These are phyloP conservation scores for Ashbya aceris DNA, from an alignment of 1,139 yeast species.

Conservation along the genomic window DNA sequence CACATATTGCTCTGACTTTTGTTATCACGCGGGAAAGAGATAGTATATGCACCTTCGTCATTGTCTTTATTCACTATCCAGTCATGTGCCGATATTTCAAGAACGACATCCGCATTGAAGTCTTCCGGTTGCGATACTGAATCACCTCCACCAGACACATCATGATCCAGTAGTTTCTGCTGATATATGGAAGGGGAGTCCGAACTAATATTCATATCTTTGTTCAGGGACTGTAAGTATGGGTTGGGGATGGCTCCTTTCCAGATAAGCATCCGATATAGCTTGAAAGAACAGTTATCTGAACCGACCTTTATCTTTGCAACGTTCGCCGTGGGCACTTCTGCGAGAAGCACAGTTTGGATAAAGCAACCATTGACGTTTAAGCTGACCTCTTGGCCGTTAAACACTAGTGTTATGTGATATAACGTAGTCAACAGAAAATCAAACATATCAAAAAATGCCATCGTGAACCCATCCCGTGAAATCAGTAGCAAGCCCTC, in stretches of 20 bases:
- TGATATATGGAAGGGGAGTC: not conserved
- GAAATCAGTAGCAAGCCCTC: constrained; percentile 22
- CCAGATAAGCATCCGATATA: constrained; percentile 15
- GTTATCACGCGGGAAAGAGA: not conserved
- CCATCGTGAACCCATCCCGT: constrained; percentile 23
- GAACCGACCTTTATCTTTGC: constrained; percentile 23
- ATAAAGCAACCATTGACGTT: constrained; percentile 19
- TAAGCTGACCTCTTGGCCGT: constrained; percentile 11
- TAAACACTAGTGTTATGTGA: constrained; percentile 13
- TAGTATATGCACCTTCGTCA: not conserved
- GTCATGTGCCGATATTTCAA: not conserved
- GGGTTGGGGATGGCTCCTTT: constrained; percentile 6
- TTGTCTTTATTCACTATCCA: not conserved
- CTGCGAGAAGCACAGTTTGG: constrained; percentile 14
- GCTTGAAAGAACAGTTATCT: constrained; percentile 22
- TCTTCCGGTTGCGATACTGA: not conserved
- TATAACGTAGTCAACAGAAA: constrained; percentile 18
- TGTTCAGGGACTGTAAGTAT: not conserved
- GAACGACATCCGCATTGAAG: not conserved
- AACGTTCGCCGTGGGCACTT: constrained; percentile 5
- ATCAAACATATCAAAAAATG: constrained; percentile 21
- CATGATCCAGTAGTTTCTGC: not conserved
- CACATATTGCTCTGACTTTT: constrained; percentile 13
- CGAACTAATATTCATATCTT: not conserved
- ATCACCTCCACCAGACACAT: not conserved